Conservation (phyloP, 176 grass and related monocot species). For the Ananas comosus region DNA sequence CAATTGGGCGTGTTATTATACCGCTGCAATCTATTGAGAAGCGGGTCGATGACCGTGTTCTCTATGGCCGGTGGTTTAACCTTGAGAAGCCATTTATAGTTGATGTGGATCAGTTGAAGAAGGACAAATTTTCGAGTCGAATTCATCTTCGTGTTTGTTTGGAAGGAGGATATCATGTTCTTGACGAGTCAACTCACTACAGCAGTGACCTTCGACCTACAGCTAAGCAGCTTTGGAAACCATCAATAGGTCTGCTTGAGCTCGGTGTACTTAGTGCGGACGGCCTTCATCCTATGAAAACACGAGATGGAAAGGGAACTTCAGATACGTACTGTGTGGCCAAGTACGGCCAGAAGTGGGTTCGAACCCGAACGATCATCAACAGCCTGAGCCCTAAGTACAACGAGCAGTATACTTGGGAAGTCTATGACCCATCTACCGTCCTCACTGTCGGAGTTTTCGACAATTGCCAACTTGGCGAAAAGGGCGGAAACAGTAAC, state of each 20-base stretch:
- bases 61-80: constrained; percentile 90
- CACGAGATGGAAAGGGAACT: constrained; percentile 81
- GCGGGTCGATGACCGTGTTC: constrained; percentile 60
- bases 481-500: constrained; percentile 32
- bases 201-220: constrained; percentile 96
- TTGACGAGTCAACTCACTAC: constrained; percentile 93
- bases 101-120: constrained; percentile 82
- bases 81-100: constrained; percentile 71
- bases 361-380: constrained; percentile 80
- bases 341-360: constrained; percentile 97
- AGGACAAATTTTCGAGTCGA: constrained; percentile 77
- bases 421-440: constrained; percentile 90
- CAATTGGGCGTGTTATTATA: constrained; percentile 67
- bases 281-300: constrained; percentile 90
- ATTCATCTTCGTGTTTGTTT: constrained; percentile 86
- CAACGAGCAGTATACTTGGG: constrained; percentile 99
- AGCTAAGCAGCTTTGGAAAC: constrained; percentile 96
- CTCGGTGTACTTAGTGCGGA: constrained; percentile 75
- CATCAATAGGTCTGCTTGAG: constrained; percentile 86
- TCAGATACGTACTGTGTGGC: constrained; percentile 96
- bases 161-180: constrained; percentile 94
- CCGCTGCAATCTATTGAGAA: constrained; percentile 63
- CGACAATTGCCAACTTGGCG: constrained; percentile 85
- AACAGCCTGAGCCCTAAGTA: constrained; percentile 66
- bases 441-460: constrained; percentile 87